phyloP scores from a whole-genome alignment of 495 filamentous ascomycete species.

The Penicillium psychrofluorescens region DNA sequence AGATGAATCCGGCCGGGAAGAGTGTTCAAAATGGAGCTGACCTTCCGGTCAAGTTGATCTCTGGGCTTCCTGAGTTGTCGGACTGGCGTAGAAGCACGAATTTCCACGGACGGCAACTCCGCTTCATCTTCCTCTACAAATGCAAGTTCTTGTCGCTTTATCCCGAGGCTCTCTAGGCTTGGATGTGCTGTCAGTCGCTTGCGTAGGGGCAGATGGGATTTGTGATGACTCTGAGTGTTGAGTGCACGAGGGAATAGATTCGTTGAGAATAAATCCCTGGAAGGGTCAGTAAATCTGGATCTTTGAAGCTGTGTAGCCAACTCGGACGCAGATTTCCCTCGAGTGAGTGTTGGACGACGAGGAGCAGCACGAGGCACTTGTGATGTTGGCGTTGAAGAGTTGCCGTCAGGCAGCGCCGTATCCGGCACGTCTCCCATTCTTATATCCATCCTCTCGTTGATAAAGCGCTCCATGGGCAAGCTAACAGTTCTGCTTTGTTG shows the following conservation, averaged over 20 bases:
- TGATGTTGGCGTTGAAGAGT: constrained; percentile 5
- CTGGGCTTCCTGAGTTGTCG: constrained; percentile 38
- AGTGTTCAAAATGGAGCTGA: constrained; percentile 72
- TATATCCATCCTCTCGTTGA: constrained; percentile 34
- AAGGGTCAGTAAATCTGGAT: constrained; percentile 9
- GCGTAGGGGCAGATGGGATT: constrained; percentile 16
- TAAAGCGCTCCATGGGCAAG: constrained; percentile 38
- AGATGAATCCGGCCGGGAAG: constrained; percentile 78
- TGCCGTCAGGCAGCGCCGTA: constrained; percentile 4
- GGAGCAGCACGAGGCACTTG: constrained; percentile 7
- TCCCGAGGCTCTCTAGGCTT: constrained; percentile 32
- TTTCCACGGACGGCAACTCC: constrained; percentile 10
- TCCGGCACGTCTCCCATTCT: constrained; percentile 12
- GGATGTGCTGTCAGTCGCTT: constrained; percentile 29
- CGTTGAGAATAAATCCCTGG: constrained; percentile 7
- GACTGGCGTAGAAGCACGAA: constrained; percentile 24
- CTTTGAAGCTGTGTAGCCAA: constrained; percentile 4
- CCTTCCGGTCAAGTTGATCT: constrained; percentile 74
- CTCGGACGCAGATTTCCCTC: constrained; percentile 15
- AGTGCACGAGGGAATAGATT: constrained; percentile 9
- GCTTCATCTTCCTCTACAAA: constrained; percentile 20
- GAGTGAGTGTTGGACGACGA: constrained; percentile 13
- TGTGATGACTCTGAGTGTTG: constrained; percentile 17
- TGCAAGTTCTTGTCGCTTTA: constrained; percentile 20
- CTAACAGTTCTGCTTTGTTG: constrained; percentile 29